Evolutionary conservation across 2,329 filamentous ascomycete species (phyloP).

Genomic region (Sordariomycetes sp.): DNA sequence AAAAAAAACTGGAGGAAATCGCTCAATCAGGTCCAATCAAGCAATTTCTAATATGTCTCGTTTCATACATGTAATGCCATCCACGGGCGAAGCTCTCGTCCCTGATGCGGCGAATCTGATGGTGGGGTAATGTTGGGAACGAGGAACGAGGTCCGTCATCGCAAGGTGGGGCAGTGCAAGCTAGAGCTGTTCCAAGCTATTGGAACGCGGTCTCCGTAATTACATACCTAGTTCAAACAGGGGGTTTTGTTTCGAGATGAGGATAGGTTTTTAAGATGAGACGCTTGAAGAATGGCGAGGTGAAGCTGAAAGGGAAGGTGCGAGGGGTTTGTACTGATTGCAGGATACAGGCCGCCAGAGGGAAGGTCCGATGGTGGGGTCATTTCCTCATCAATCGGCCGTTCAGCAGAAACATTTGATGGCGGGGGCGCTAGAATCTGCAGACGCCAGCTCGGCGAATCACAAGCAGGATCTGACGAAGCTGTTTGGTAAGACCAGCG

Average conservation of each 20-base stretch:
- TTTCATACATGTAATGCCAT: slow-evolving; percentile 1
- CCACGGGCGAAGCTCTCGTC: neutral
- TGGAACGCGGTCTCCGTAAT: neutral
- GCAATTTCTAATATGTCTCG: slow-evolving; percentile 11
- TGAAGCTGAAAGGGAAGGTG: slow-evolving; percentile 5
- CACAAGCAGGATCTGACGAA: neutral
- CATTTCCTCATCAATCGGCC: neutral
- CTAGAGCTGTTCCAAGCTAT: neutral
- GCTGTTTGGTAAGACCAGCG: neutral
- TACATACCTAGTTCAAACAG: neutral
- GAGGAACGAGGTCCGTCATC: neutral
- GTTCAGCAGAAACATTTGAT: neutral
- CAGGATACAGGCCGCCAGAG: neutral
- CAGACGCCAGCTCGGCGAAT: neutral
- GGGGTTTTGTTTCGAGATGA: neutral
- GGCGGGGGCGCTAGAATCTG: neutral
- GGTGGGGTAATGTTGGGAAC: slow-evolving; percentile 1
- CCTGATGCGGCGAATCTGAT: neutral
- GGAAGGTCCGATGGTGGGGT: slow-evolving; percentile 3
- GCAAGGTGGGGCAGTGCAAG: neutral
- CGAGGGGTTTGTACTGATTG: neutral
- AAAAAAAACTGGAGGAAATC: slow-evolving; percentile 1
- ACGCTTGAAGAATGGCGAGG: neutral
- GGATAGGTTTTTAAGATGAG: neutral
- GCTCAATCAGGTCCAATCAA: slow-evolving; percentile 2